Evolutionary conservation across 495 filamentous ascomycete species (phyloP), one percentile per base, ranked within the genome.

Genomic region (Penicillium chermesinum): DNA sequence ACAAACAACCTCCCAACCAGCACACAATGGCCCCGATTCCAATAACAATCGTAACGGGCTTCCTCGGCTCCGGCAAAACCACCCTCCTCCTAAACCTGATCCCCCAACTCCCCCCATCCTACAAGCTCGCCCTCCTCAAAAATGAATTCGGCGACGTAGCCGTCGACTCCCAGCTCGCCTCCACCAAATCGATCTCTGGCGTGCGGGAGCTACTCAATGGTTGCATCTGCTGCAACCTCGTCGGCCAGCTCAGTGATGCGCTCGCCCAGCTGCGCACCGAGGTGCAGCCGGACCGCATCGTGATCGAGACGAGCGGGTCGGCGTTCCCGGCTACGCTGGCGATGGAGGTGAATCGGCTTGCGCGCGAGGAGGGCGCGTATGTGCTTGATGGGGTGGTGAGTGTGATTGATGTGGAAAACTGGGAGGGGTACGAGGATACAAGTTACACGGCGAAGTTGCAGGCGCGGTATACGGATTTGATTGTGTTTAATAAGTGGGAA

Each of bases 401-500:
- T 38, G 93, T 96, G 2, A 86, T 98, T 41, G 93, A 98, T 65
- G 89, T 93, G 4, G 93, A 97, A 77, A 97, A 97, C 65, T 98
- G 91, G 91, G 74, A 81, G 52, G 93, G 93, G 1, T 98, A 98
- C 61, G 89, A 88, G 54, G 91, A 96, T 70, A 95, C 89, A 10
- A 83, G 77, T 20, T 91, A 87, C 37, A 93, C 89, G 40, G 89
- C 89, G n/a, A 81, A 85, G 61, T 67, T 91, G 40, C 89, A 95
- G 71, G 89, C 88, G 19, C 65, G 74, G 57, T 96, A 95, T 67
- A 98, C 93, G 38, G 93, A 98, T 74, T 59, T 96, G 53, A 84
- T 98, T 40, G 76, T 98, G 18, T 85, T 95, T 48, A 98, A 96
- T 69, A 98, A 98, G 71, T 96, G 91, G 91, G 93, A 98, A 66